Evolutionary conservation across 345 rosid species (phyloP).

Genomic region (Gossypium longicalyx): DNA sequence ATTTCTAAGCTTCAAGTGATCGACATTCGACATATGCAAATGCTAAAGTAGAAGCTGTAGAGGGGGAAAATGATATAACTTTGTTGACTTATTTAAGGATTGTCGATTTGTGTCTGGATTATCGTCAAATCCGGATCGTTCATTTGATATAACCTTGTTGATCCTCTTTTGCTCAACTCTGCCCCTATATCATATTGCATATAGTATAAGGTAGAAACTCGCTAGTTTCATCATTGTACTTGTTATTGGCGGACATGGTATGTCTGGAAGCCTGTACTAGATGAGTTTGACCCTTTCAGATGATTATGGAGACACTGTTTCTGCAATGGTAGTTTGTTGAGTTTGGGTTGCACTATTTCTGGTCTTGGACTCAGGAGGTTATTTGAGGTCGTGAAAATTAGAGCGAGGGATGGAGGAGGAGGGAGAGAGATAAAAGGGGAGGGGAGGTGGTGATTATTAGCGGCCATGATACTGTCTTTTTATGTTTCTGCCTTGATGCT

Average conservation of each 20-base stretch:
- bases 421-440: not conserved
- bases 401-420: not conserved
- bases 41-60: slow-evolving; percentile 3
- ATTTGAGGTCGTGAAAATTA: not conserved
- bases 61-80: not conserved
- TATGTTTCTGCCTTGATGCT: not conserved
- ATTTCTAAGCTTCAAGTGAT: not conserved
- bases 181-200: slow-evolving; percentile 1
- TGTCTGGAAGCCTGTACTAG: slow-evolving; percentile 1
- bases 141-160: not conserved
- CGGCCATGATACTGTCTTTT: not conserved
- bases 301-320: not conserved
- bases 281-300: not conserved
- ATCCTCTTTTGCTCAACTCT: slow-evolving; percentile 11
- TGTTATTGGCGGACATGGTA: not conserved
- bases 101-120: slow-evolving; percentile 22
- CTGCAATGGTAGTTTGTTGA: not conserved
- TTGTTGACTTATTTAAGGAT: slow-evolving; percentile 8
- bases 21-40: not conserved
- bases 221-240: not conserved
- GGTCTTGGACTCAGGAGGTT: not conserved
- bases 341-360: not conserved
- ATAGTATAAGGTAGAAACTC: not conserved
- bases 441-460: not conserved
- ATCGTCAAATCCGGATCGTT: slow-evolving; percentile 18